Conservation (phyloP, 1,139 yeast genomes). For the Casaregolazyma suthepensis region DNA sequence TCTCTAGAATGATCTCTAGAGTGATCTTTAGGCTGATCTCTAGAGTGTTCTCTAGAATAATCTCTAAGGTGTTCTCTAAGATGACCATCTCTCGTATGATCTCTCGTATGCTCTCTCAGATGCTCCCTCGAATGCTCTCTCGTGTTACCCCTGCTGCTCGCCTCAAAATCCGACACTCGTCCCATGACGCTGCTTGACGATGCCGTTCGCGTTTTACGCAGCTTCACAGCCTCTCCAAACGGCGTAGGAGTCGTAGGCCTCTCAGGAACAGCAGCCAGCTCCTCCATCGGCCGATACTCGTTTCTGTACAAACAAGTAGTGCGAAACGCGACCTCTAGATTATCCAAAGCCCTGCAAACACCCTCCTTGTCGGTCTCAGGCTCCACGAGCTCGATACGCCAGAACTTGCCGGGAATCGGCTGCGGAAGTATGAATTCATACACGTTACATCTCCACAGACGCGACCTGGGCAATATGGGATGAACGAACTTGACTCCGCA, state of each 20-base stretch:
- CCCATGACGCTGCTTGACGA: background rate
- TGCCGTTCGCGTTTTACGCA: background rate
- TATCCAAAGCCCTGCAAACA: constrained; percentile 11
- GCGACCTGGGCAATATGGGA: constrained; percentile 58
- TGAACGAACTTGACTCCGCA: constrained; percentile 52
- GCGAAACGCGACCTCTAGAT: constrained; percentile 19
- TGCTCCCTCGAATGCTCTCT: no score
- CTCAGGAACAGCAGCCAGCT: background rate
- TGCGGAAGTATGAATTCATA: constrained; percentile 59
- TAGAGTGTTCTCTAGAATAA: no score
- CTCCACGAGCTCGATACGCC: constrained; percentile 48
- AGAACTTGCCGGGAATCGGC: constrained; percentile 65
- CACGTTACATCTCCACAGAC: constrained; percentile 47
- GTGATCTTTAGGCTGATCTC: no score
- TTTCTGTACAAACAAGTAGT: constrained; percentile 19
- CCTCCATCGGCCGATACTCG: constrained; percentile 7
- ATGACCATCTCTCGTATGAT: background rate
- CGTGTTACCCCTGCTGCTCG: no score
- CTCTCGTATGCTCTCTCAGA: no score
- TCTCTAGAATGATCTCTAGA: no score
- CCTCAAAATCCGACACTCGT: background rate
- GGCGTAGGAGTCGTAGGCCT: constrained; percentile 5
- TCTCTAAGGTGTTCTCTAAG: background rate
- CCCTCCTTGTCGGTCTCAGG: constrained; percentile 10
- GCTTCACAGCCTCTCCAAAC: background rate